A percentile compares a stretch with the other conserved stretches of the same genome.
These are phyloP conservation scores for Lumnitzera racemosa DNA, from an alignment of 345 rosid genomes.

Conservation along the genomic window DNA sequence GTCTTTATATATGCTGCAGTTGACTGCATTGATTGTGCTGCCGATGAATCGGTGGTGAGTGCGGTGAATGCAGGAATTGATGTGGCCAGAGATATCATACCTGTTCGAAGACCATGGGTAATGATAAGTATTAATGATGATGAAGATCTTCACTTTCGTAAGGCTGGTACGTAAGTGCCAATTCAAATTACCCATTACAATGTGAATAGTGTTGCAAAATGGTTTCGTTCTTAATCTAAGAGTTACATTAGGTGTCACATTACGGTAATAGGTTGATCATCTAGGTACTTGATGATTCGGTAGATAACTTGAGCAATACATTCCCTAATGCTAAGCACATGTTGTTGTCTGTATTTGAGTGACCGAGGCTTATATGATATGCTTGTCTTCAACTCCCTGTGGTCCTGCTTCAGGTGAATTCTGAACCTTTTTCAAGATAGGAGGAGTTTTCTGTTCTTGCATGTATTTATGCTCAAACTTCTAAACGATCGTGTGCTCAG, in stretches of 20 bases:
- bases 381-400: too few species aligned
- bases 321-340: background rate
- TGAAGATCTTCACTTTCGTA: slow-evolving; percentile 57
- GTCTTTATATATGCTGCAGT: slow-evolving; percentile 21
- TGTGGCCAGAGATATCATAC: slow-evolving; percentile 33
- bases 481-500: too few species aligned
- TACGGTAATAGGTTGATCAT: too few species aligned
- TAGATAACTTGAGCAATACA: background rate
- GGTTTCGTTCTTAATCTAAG: too few species aligned
- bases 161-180: slow-evolving; percentile 34
- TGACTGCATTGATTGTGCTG: slow-evolving; percentile 67
- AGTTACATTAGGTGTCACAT: too few species aligned
- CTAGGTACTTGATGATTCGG: background rate
- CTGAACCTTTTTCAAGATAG: too few species aligned
- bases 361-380: too few species aligned
- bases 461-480: too few species aligned
- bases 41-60: slow-evolving; percentile 48
- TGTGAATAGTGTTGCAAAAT: too few species aligned
- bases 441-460: too few species aligned
- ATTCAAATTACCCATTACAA: background rate
- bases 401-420: too few species aligned
- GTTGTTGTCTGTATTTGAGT: background rate
- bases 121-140: slow-evolving; percentile 63
- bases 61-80: slow-evolving; percentile 55
- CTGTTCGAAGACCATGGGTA: slow-evolving; percentile 53